Percentiles rank a stretch among this genome's conserved stretches.
Evolutionary conservation across 495 filamentous ascomycete genomes (phyloP).

Genomic region (Podospora pseudoanserina): DNA sequence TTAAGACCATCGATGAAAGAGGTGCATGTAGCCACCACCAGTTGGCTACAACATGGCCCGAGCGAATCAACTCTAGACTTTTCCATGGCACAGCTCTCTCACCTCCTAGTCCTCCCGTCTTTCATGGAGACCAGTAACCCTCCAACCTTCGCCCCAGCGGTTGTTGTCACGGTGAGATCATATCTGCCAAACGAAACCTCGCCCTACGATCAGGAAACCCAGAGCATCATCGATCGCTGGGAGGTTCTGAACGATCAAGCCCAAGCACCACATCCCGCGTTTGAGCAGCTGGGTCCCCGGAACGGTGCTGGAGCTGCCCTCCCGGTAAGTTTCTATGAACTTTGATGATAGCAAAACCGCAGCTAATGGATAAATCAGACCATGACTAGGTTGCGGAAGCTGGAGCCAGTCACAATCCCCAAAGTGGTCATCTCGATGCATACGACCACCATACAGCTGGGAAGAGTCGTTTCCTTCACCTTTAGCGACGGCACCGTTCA

Average conservation of each 20-base stretch:
- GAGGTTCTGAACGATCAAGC: conserved; percentile 60
- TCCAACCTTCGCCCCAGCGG: conserved; percentile 48
- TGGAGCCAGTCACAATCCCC: conserved; percentile 60
- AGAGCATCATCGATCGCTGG: conserved; percentile 74
- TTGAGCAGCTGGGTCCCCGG: conserved; percentile 67
- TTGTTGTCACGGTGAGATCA: conserved; percentile 69
- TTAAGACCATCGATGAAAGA: conserved; percentile 45
- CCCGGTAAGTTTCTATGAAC: conserved; percentile 28
- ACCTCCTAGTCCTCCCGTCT: conserved; percentile 62
- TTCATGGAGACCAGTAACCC: conserved; percentile 46
- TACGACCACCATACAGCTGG: conserved; percentile 52
- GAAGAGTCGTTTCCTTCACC: conserved; percentile 62
- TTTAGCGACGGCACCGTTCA: conserved; percentile 75
- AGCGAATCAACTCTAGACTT: conserved; percentile 44
- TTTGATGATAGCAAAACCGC: not conserved
- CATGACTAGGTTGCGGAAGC: conserved; percentile 57
- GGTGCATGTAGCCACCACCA: conserved; percentile 49
- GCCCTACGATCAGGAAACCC: conserved; percentile 56
- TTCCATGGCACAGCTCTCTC: conserved; percentile 59
- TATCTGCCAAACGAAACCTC: conserved; percentile 51
- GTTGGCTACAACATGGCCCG: conserved; percentile 44
- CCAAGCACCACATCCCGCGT: conserved; percentile 62
- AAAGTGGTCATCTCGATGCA: conserved; percentile 67
- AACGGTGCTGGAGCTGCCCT: conserved; percentile 44
- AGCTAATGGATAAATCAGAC: conserved; percentile 41